Evolutionary conservation across 1,284 basidiomycete species (phyloP).

Genomic region (Pascua sp.): DNA sequence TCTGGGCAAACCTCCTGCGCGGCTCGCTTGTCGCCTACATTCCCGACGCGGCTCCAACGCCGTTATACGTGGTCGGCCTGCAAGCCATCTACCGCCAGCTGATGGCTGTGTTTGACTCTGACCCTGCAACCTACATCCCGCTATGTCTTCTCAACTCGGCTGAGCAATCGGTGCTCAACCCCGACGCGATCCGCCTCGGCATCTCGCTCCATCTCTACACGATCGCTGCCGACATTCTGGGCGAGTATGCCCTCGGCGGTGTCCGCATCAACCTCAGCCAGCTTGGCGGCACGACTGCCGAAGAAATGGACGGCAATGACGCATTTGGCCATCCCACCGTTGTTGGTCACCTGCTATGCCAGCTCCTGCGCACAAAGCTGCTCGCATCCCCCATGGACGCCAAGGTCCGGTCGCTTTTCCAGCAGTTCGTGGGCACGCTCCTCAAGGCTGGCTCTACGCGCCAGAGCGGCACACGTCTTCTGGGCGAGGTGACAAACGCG

Average conservation of each 20-base stretch:
- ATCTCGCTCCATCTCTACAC: constrained; percentile 27
- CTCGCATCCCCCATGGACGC: constrained; percentile 14
- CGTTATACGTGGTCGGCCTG: constrained; percentile 24
- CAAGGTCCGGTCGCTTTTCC: constrained; percentile 14
- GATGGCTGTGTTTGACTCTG: constrained; percentile 27
- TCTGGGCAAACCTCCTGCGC: constrained; percentile 39
- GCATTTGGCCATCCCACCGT: constrained; percentile 18
- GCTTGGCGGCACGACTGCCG: neutral
- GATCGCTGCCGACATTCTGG: constrained; percentile 20
- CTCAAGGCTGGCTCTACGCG: constrained; percentile 23
- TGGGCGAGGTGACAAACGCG: constrained; percentile 40
- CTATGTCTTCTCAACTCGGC: constrained; percentile 23
- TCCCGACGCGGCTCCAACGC: constrained; percentile 14
- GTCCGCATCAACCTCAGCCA: constrained; percentile 3
- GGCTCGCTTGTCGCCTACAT: constrained; percentile 20
- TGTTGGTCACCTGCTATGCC: constrained; percentile 28
- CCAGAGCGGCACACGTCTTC: constrained; percentile 25
- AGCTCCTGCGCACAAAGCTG: constrained; percentile 25
- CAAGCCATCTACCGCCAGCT: constrained; percentile 24
- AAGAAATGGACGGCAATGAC: constrained; percentile 14
- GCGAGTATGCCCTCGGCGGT: constrained; percentile 17
- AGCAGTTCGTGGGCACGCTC: constrained; percentile 16
- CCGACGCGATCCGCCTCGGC: constrained; percentile 20
- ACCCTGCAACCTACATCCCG: constrained; percentile 35
- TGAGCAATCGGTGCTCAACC: constrained; percentile 14